A percentile compares a stretch with the other conserved stretches of the same genome.
Conservation (phyloP, 352 stramenopile genomes). For the Phytophthora crassamura region DNA sequence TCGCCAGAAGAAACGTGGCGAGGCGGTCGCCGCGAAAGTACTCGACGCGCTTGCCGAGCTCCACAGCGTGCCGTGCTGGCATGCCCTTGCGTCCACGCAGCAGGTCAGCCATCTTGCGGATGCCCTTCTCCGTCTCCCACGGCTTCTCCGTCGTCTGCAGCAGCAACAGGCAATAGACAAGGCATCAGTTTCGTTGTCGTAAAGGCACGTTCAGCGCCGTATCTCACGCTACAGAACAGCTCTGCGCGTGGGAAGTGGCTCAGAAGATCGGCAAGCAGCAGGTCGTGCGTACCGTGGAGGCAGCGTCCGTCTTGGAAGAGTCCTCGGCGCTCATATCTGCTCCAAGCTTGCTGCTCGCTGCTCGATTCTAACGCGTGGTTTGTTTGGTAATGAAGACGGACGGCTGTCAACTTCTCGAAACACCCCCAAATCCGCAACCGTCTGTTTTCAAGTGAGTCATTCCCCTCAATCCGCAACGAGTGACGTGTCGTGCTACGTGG, state of each 20-base stretch:
- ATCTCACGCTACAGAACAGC: slow-evolving; percentile 11
- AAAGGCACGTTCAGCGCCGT: not conserved
- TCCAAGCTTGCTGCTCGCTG: slow-evolving; percentile 7
- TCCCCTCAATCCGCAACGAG: slow-evolving; percentile 46
- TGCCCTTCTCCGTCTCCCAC: slow-evolving; percentile 79
- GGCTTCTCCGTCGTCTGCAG: slow-evolving; percentile 50
- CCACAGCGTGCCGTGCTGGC: slow-evolving; percentile 88
- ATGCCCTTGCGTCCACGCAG: slow-evolving; percentile 88
- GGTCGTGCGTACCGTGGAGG: slow-evolving; percentile 28
- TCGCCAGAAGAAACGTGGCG: slow-evolving; percentile 80
- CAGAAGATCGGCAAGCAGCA: not conserved
- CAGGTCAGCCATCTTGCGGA: slow-evolving; percentile 86
- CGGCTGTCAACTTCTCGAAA: slow-evolving; percentile 19
- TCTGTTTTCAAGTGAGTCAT: slow-evolving; percentile 1
- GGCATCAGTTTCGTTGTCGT: slow-evolving; percentile 19
- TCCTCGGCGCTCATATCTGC: slow-evolving; percentile 36
- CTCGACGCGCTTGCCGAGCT: slow-evolving; percentile 92
- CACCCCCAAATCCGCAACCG: slow-evolving; percentile 37
- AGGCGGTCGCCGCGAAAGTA: slow-evolving; percentile 93
- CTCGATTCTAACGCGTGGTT: slow-evolving; percentile 36
- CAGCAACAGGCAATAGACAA: slow-evolving; percentile 3
- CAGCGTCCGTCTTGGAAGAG: slow-evolving; percentile 25
- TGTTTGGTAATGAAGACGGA: slow-evolving; percentile 38
- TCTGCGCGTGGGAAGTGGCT: not conserved
- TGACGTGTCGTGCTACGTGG: slow-evolving; percentile 46